A percentile compares a stretch with the other conserved stretches of the same genome.
These are phyloP conservation scores for Alternaria consortialis DNA, from an alignment of 2,329 filamentous ascomycete genomes.

Conservation along the genomic window DNA sequence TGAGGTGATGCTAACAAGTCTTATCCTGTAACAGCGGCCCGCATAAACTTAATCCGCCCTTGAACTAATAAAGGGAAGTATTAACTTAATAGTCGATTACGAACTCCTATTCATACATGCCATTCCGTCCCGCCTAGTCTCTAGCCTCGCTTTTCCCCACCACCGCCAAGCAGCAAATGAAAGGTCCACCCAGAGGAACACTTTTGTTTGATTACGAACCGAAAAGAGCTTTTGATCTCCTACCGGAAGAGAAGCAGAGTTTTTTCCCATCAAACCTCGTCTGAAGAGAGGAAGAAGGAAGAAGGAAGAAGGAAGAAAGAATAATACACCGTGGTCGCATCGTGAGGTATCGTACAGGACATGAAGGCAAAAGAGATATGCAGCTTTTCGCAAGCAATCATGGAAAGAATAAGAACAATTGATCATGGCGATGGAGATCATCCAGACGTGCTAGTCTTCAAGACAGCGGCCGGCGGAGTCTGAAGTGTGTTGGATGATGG, in stretches of 20 bases:
- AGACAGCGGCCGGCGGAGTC: background rate
- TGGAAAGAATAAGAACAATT: background rate
- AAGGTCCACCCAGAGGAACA: background rate
- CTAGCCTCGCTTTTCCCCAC: background rate
- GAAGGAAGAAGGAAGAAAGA: background rate
- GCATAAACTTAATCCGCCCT: background rate
- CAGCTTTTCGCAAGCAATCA: background rate
- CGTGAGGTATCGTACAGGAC: conserved; percentile 5
- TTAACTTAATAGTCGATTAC: background rate
- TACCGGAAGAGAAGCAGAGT: background rate
- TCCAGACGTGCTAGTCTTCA: conserved; percentile 5
- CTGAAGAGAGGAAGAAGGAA: background rate
- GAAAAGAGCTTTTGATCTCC: background rate
- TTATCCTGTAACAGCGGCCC: no score
- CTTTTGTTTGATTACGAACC: background rate
- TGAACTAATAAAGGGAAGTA: background rate
- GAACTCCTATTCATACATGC: background rate
- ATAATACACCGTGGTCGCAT: background rate
- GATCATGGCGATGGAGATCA: background rate
- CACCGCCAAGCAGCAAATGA: background rate
- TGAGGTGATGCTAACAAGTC: no score
- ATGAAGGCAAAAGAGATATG: background rate
- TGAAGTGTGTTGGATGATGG: background rate
- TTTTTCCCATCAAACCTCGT: background rate
- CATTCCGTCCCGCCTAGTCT: background rate